phyloP scores from a whole-genome alignment of 208 protist species.

The Acanthamoeba castellanii region DNA sequence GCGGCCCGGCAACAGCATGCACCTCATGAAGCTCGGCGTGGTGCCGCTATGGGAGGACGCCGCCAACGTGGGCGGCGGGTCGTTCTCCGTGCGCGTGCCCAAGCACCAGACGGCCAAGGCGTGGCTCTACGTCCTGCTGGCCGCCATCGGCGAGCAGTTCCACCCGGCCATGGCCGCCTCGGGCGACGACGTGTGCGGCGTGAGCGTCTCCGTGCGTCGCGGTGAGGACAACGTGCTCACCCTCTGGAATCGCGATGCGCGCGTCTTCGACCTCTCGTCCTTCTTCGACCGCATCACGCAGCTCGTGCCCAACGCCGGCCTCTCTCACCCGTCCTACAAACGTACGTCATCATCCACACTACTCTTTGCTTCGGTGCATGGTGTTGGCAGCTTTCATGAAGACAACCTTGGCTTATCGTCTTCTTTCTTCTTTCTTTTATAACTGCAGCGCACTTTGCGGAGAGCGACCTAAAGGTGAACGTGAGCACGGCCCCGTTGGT shows the following conservation, averaged over 20 bases:
- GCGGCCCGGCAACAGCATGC: neutral
- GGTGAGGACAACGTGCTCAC: conserved; percentile 6
- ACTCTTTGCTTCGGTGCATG: neutral
- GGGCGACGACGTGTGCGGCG: conserved; percentile 1
- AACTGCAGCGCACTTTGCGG: neutral
- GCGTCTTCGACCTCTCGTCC: neutral
- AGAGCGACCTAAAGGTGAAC: conserved; percentile 7
- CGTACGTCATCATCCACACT: neutral
- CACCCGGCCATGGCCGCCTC: neutral
- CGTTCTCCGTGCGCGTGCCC: conserved; percentile 9
- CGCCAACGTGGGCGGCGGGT: neutral
- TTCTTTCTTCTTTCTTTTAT: neutral
- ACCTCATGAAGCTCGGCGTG: conserved; percentile 30
- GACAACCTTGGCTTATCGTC: neutral
- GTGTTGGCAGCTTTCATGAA: neutral
- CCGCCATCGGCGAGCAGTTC: conserved; percentile 41
- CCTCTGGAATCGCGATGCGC: neutral
- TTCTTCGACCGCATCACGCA: neutral
- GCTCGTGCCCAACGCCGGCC: conserved; percentile 22
- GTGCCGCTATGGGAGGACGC: conserved; percentile 7
- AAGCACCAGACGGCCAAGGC: conserved; percentile 38
- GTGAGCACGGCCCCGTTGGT: neutral
- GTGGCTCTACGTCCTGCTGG: conserved; percentile 11
- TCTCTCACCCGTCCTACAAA: conserved; percentile 25
- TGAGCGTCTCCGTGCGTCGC: conserved; percentile 1